Base-by-base conservation (phyloP, 1,284 basidiomycete genomes). In the Puccinia hordei region DNA sequence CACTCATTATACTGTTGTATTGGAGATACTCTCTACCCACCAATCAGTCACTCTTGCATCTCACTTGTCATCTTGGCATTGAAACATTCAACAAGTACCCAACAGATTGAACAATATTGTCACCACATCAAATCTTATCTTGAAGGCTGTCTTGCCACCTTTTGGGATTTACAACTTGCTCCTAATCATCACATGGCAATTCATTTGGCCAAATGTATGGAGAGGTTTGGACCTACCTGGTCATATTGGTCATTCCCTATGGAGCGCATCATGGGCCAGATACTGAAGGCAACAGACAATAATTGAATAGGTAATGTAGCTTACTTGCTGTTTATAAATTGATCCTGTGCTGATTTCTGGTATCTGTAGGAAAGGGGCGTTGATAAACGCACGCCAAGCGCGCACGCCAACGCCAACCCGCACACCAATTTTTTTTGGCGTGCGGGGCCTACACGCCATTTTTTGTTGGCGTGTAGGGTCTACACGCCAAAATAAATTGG, bases 151-250 rank as follows among this genome's bases (percentile, higher is more conserved):
- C 38, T 71, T 1, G 30, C 46, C 2, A 38, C 71, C 15, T 78
- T 71, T 49, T 13, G 17, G 9, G 35, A 59, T 41, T 38, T 68
- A 2, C 49, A 68, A 0, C 41, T 78, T n/a, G 76, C 53, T 13
- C 74, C 61, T 15, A 76, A 76, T 38, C 74, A 76, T 76, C 74
- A 76, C 33, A 76, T 76, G 74, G 65, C 76, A 12, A 57, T 78
- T 17, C 76, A 78, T 35, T 53, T 69, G 12, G 76, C 76, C 55
- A 66, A 78, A 9, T 78, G 49, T 30, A n/a, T 78, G 5, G 76
- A 78, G 38, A 71, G 24, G 15, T 69, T 77, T 59, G 66, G 76
- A 33, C 76, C 76, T 46, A 41, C 49, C 33, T 33, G 55, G 38
- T 57, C 65, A 27, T 78, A 53, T 27, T 78, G 76, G 65, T 68